Percentiles rank a stretch among this genome's conserved stretches.
These are phyloP conservation scores for Penicillium malachiteum DNA, from an alignment of 495 filamentous ascomycete species.

Conservation along the genomic window DNA sequence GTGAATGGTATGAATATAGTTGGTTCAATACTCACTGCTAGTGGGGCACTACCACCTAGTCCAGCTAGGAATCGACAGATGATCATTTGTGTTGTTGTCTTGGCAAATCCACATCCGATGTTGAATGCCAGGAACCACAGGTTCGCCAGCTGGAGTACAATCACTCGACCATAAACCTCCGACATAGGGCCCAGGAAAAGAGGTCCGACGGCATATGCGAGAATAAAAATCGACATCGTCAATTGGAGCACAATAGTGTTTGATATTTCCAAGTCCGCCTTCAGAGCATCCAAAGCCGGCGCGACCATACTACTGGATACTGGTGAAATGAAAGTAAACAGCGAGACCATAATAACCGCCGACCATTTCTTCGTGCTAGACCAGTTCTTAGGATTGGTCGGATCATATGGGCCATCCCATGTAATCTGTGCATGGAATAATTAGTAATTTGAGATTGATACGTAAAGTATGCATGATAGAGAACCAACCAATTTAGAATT, in stretches of 20 bases:
- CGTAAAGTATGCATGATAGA: neutral
- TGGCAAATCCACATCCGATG: constrained; percentile 50
- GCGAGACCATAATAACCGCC: constrained; percentile 5
- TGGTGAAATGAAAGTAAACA: constrained; percentile 21
- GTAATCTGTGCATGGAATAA: neutral
- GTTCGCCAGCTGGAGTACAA: constrained; percentile 51
- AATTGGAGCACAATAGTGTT: constrained; percentile 45
- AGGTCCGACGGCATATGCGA: constrained; percentile 48
- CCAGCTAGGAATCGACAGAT: constrained; percentile 57
- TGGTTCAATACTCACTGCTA: constrained; percentile 38
- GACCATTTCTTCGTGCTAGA: constrained; percentile 32
- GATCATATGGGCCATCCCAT: constrained; percentile 35
- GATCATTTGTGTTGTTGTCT: constrained; percentile 46
- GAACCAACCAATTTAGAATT: constrained; percentile 2
- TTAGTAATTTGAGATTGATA: neutral
- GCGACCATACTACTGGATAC: constrained; percentile 65
- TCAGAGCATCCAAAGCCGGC: constrained; percentile 54
- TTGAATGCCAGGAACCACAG: constrained; percentile 49
- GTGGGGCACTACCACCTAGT: constrained; percentile 45
- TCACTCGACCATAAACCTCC: constrained; percentile 58
- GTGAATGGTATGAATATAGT: constrained; percentile 8
- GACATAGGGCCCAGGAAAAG: constrained; percentile 56
- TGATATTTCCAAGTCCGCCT: constrained; percentile 55
- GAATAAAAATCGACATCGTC: constrained; percentile 51
- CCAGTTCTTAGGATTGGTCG: constrained; percentile 33